Conservation (phyloP, 306 rosid species). For the Casuarina glauca region DNA sequence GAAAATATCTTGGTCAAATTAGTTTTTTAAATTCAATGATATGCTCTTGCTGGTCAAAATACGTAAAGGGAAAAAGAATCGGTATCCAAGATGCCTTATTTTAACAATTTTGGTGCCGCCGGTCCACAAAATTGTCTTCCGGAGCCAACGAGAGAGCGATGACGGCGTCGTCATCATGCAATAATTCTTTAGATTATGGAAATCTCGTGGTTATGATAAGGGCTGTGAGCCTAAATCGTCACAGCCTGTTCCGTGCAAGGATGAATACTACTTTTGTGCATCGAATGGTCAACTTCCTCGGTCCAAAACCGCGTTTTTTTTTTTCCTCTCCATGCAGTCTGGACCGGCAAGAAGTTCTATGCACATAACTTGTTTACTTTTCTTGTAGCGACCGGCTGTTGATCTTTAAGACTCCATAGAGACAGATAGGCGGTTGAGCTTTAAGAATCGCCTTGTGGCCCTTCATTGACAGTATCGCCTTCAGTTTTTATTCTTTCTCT, state of each 20-base stretch:
- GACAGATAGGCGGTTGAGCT: background rate
- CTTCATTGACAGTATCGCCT: conserved; percentile 26
- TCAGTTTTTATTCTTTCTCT: background rate
- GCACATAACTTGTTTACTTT: background rate
- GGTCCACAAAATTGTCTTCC: too few relatives aligned
- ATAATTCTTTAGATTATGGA: background rate
- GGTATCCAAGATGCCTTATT: too few relatives aligned
- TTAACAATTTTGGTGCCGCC: too few relatives aligned
- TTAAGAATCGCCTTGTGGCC: background rate
- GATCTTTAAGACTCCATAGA: background rate
- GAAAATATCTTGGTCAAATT: too few relatives aligned
- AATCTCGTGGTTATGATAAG: background rate
- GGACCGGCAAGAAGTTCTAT: background rate
- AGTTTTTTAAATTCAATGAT: background rate
- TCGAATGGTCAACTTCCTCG: background rate
- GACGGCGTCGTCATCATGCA: too few relatives aligned
- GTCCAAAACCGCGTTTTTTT: background rate
- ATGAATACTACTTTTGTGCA: background rate
- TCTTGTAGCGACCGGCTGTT: background rate
- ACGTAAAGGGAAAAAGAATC: too few relatives aligned
- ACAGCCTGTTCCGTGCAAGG: background rate
- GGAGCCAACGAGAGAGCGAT: too few relatives aligned
- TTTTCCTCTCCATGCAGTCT: background rate
- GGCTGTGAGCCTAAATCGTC: background rate
- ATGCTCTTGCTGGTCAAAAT: background rate